These are phyloP conservation scores for Sporobolus alterniflorus DNA, from an alignment of 202 grass and related monocot genomes.

Conservation along the genomic window DNA sequence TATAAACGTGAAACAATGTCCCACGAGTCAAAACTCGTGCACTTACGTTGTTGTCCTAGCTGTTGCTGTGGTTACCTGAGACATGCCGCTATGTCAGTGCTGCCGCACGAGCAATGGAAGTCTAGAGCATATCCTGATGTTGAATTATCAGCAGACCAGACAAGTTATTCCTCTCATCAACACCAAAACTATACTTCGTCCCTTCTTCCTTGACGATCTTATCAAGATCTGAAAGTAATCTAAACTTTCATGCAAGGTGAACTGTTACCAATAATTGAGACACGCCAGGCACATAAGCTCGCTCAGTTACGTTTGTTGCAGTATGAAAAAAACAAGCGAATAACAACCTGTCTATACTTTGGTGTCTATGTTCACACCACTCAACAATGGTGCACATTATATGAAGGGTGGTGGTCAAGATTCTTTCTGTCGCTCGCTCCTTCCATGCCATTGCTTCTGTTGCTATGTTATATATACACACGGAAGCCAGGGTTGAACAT, in stretches of 20 bases:
- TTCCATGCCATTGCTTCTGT: not conserved
- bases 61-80: constrained; percentile 5
- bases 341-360: constrained; percentile 15
- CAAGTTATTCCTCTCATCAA: constrained; percentile 7
- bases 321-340: constrained; percentile 1
- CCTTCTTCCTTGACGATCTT: constrained; percentile 14
- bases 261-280: constrained; percentile 26
- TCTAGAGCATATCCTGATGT: not conserved
- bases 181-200: constrained; percentile 3
- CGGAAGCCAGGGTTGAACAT: constrained; percentile 13
- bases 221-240: constrained; percentile 24
- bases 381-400: not conserved
- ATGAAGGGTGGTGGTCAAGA: constrained; percentile 11
- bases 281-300: constrained; percentile 24
- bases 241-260: constrained; percentile 22
- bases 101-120: not conserved
- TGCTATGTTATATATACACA: constrained; percentile 15
- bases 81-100: constrained; percentile 12
- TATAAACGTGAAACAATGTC: not conserved
- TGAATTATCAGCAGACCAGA: not conserved
- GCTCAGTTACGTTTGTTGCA: not conserved
- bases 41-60: not conserved
- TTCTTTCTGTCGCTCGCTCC: constrained; percentile 22
- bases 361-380: constrained; percentile 21
- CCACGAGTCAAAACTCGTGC: not conserved